Evolutionary conservation across 306 rosid genomes (phyloP), one percentile per base, ranked within the genome.

Genomic region (Lathyrus aphaca): DNA sequence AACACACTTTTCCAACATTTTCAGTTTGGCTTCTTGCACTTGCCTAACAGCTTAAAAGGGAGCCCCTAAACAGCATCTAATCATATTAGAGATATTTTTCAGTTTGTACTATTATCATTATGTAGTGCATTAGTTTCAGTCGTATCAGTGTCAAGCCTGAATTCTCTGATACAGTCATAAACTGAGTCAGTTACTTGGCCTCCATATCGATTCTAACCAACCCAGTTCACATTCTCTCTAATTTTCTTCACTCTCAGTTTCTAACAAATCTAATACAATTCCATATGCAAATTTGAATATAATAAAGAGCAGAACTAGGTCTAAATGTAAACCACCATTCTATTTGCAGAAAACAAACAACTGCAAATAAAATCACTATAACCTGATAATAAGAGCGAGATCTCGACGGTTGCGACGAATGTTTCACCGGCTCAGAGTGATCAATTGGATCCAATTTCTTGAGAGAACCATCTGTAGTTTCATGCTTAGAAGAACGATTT

Each of bases 331-430:
- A 59, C 50, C 37, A 48, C 23, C 30, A 7, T 32, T 32, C 6
- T 32, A 32, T 32, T 32, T 6, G 45, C 38, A 18, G 5, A 74
- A 74, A 42, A 15, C 68, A 73, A 56, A 61, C 60, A 32, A 65
- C 49, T 40, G 1, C 14, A 38, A 11, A 29, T 10, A 19, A 21
- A 30, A 27, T 14, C 9, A 7, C 23, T 29, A 51, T 53, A 23
- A 94, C 98, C 99, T 94, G 88, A 66, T 73, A 68, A 76, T 51
- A 58, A 73, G 91, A 80, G 66, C 87, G 89, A 40, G 97, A 55
- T 73, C 86, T 83, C 8, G 91, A 74, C 5, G 43, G 78, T 73
- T 82, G 88, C 48, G 89, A 69, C 2, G 85, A 79, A 72, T 64
- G 79, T 50, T 84, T 90, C 48, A 81, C 44, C 16, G 76, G 79